Percentiles rank a stretch among this genome's conserved stretches.
Evolutionary conservation across 352 stramenopile species (phyloP).

Genomic region (Phytophthora pisi): DNA sequence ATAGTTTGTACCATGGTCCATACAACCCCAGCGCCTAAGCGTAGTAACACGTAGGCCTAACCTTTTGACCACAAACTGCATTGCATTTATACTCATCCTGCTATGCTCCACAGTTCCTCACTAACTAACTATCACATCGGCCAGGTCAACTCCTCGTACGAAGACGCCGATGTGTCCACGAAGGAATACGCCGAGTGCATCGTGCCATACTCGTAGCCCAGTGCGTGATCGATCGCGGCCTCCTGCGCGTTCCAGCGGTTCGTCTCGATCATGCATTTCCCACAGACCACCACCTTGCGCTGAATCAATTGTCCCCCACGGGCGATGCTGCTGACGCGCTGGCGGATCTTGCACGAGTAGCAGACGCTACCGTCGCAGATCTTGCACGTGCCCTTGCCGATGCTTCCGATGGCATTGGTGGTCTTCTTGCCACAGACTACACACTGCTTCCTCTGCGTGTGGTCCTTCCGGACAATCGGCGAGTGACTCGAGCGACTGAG

Average conservation of each 20-base stretch:
- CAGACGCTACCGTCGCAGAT: conserved; percentile 45
- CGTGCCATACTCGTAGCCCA: conserved; percentile 18
- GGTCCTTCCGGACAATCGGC: not conserved
- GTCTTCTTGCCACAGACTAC: conserved; percentile 37
- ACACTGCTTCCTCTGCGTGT: conserved; percentile 15
- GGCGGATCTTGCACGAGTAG: conserved; percentile 41
- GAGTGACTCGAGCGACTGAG: not conserved
- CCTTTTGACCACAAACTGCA: not conserved
- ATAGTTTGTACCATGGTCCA: too few relatives aligned
- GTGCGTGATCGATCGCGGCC: conserved; percentile 28
- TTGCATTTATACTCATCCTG: conserved; percentile 3
- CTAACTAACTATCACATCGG: not conserved
- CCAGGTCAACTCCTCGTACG: conserved; percentile 8
- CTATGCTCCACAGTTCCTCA: not conserved
- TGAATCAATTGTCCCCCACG: conserved; percentile 39
- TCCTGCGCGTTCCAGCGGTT: conserved; percentile 37
- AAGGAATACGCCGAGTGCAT: conserved; percentile 13
- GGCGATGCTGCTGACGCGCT: conserved; percentile 43
- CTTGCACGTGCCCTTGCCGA: conserved; percentile 36
- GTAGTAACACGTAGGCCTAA: too few relatives aligned
- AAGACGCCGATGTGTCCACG: conserved; percentile 29
- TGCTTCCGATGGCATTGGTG: conserved; percentile 21
- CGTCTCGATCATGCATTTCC: conserved; percentile 40
- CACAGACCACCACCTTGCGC: conserved; percentile 43
- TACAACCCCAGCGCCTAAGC: too few relatives aligned